Evolutionary conservation across 129 eudicot genomes (phyloP), one percentile per base, ranked within the genome.

Genomic region (Chrysanthemum makinoi): DNA sequence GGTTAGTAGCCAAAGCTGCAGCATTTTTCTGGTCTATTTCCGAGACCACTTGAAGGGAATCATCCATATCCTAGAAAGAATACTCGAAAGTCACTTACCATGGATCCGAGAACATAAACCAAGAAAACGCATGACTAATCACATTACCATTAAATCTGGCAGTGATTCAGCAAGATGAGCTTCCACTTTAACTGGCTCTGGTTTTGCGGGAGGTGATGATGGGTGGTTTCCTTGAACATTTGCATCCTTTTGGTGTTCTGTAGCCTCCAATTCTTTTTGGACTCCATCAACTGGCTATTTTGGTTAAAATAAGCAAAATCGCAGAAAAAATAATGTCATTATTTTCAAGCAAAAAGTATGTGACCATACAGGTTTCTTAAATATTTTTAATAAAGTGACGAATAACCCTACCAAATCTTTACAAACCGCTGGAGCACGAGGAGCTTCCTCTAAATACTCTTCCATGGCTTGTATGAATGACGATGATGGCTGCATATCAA

Each of bases 401-500:
- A 39, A 39, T 39, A 39, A 7, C 46, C 76, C 7, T 78, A 90
- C 91, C 89, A 68, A 78, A 75, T 87, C 96, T 77, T 83, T 87
- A 56, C 80, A 87, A 70, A 81, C 86, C 2, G 86, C 66, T 65
- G 97, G 86, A 81, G 83, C 82, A 53, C 82, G 91, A 46, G 96
- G 90, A 60, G 93, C 89, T 65, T 86, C 93, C 67, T 80, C 73
- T 16, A 91, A 89, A 72, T 86, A 91, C 80, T 91, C 96, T 77
- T 88, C 97, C 96, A 91, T 91, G 58, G 92, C 93, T 91, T 88
- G 97, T 59, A 86, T 59, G 78, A 91, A 91, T 77, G 97, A 91
- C 61, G 90, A 82, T 17, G 96, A 89, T 10, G 96, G 96, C 97
- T 91, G 80, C 69, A 87, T 24, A 13, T 65, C 53, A 18, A 84